Evolutionary conservation across 2,329 filamentous ascomycete species (phyloP).

Genomic region (Fusarium sp.): DNA sequence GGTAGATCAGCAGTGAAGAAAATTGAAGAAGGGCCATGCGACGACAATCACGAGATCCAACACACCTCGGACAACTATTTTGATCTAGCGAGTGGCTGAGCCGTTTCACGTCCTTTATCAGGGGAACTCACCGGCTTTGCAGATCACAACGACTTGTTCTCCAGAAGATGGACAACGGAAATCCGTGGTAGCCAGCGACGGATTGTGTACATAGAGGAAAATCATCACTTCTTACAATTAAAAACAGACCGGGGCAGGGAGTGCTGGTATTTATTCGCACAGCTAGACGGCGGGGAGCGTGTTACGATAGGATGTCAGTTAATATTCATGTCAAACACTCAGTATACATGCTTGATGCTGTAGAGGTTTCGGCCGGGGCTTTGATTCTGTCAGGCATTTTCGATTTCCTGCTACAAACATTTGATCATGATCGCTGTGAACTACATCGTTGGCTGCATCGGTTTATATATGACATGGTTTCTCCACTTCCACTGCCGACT

Average conservation of each 20-base stretch:
- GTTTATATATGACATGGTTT: not conserved
- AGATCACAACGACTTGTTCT: conserved; percentile 2
- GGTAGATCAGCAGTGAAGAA: conserved; percentile 15
- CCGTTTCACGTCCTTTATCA: conserved; percentile 10
- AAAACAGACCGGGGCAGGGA: conserved; percentile 29
- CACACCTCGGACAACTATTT: conserved; percentile 31
- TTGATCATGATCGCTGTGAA: not conserved
- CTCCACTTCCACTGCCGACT: not conserved
- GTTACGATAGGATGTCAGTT: conserved; percentile 45
- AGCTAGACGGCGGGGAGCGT: conserved; percentile 43
- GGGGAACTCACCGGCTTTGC: conserved; percentile 14
- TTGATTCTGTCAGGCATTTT: conserved; percentile 7
- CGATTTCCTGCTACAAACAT: not conserved
- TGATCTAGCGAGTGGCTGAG: conserved; percentile 30
- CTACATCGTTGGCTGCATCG: not conserved
- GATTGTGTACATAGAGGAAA: conserved; percentile 45
- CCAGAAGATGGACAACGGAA: conserved; percentile 10
- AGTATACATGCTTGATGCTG: conserved; percentile 21
- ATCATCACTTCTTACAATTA: conserved; percentile 43
- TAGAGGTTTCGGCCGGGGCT: conserved; percentile 1
- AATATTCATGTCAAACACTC: conserved; percentile 38
- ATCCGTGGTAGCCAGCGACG: conserved; percentile 23
- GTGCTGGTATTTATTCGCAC: conserved; percentile 26
- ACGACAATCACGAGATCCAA: conserved; percentile 23
- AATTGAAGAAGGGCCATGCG: conserved; percentile 9